Percentiles rank a stretch among this genome's conserved stretches.
These are phyloP conservation scores for grape (Vitis vinifera) DNA, from an alignment of 164 flowering plant genomes.

Conservation along the genomic window ASM3070453v1 NC_081814.1:7747001-7747500, in stretches of 20 bases:
- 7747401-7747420: constrained; percentile 6
- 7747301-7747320: neutral
- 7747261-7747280: neutral
- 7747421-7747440: constrained; percentile 11
- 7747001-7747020: constrained; percentile 75
- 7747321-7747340: constrained; percentile 17
- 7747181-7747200: neutral
- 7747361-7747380: constrained; percentile 28
- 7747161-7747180: neutral
- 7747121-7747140: constrained; percentile 55
- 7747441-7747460: constrained; percentile 42
- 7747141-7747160: constrained; percentile 14
- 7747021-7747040: constrained; percentile 68
- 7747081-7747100: constrained; percentile 93
- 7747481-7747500: constrained; percentile 48
- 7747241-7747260: constrained; percentile 6
- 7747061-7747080: constrained; percentile 85
- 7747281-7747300: constrained; percentile 1
- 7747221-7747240: constrained; percentile 3
- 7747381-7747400: constrained; percentile 6
- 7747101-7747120: constrained; percentile 82
- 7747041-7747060: constrained; percentile 75
- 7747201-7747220: constrained; percentile 3
- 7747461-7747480: constrained; percentile 60
- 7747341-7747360: constrained; percentile 18